These are phyloP conservation scores for Colletotrichum aenigma DNA, from an alignment of 2,329 filamentous ascomycete species.

Conservation along the genomic window DNA sequence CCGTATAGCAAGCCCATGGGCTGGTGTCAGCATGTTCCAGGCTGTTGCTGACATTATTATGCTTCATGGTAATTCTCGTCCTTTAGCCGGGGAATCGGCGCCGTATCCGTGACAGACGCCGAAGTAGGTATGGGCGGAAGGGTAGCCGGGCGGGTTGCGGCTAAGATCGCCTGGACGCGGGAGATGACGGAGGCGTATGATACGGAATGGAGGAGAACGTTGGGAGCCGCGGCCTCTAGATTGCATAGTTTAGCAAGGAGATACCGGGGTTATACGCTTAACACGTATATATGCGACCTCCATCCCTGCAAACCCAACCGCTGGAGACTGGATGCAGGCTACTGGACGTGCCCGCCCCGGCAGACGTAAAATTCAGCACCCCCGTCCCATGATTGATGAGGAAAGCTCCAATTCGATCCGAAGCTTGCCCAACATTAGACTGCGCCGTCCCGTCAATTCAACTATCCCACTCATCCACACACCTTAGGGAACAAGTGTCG, in stretches of 20 bases:
- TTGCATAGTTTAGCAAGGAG: background rate
- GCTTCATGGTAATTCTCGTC: background rate
- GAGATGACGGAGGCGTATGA: conserved; percentile 12
- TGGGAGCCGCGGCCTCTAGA: background rate
- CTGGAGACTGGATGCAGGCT: background rate
- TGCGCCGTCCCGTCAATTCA: background rate
- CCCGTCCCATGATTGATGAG: background rate
- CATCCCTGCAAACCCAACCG: background rate
- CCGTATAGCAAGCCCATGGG: background rate
- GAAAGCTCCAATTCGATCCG: conserved; percentile 1
- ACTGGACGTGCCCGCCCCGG: background rate
- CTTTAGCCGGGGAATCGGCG: background rate
- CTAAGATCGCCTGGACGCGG: conserved; percentile 22
- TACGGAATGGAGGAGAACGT: background rate
- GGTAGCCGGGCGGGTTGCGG: background rate
- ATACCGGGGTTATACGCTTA: background rate
- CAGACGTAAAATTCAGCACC: background rate
- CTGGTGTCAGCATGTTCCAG: background rate
- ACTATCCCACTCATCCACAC: background rate
- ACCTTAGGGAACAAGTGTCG: background rate
- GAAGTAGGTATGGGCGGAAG: background rate
- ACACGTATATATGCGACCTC: background rate
- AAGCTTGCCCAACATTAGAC: conserved; percentile 2
- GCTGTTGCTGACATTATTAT: background rate
- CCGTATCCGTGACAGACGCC: background rate